These are phyloP conservation scores for Mesembryanthemum crystallinum DNA, from an alignment of 148 eudicot genomes.

Conservation along the genomic window DNA sequence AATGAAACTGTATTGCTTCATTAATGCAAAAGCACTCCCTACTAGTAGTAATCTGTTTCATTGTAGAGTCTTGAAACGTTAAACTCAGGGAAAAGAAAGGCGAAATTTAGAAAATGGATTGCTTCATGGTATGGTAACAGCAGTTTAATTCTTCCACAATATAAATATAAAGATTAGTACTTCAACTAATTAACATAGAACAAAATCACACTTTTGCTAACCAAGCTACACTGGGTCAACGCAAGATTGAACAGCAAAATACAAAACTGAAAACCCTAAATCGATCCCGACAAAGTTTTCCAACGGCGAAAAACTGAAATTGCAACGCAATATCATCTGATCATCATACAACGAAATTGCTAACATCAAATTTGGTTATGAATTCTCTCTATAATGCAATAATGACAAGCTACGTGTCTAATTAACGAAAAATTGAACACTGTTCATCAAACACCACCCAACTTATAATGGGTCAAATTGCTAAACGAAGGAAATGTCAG, in stretches of 20 bases:
- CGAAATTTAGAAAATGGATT: too few species aligned
- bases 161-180: neutral
- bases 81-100: neutral
- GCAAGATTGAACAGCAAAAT: neutral
- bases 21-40: neutral
- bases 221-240: neutral
- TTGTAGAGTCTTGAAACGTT: neutral
- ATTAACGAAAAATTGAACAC: too few species aligned
- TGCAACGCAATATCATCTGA: too few species aligned
- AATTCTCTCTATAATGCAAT: too few species aligned
- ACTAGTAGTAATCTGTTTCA: neutral
- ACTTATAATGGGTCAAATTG: too few species aligned
- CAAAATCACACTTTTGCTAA: neutral
- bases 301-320: neutral
- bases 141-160: neutral
- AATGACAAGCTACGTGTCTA: too few species aligned
- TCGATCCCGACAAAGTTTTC: too few species aligned
- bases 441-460: neutral
- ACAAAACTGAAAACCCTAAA: conserved; percentile 5
- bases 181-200: neutral
- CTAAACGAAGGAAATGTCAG: too few species aligned
- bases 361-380: too few species aligned
- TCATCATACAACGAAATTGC: too few species aligned
- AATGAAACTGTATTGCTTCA: neutral
- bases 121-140: too few species aligned